Conservation (phyloP, 495 filamentous ascomycete species). For the Penicillium flavigenum region DNA sequence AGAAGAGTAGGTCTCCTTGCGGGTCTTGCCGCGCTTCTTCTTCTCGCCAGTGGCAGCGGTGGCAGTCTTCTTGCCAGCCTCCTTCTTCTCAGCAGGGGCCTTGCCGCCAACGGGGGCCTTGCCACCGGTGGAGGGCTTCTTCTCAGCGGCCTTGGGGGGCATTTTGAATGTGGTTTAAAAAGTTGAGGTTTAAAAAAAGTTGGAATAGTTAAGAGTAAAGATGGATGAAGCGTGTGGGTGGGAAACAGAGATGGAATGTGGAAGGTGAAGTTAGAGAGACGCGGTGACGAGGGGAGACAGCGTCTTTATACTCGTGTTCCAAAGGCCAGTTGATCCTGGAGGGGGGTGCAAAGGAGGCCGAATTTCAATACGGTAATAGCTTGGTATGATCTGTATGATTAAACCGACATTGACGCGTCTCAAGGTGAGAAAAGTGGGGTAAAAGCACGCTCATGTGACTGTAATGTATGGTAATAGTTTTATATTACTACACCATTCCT, state of each 20-base stretch:
- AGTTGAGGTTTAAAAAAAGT: constrained; percentile 25
- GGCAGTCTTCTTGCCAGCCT: constrained; percentile 97
- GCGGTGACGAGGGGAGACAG: constrained; percentile 46
- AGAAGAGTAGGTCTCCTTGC: constrained; percentile 99
- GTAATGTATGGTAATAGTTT: constrained; percentile 14
- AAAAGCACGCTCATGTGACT: constrained; percentile 21
- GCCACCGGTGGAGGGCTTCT: constrained; percentile 95
- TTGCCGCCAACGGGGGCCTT: constrained; percentile 91
- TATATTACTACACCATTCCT: constrained; percentile 34
- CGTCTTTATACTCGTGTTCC: constrained; percentile 53
- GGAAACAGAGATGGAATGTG: constrained; percentile 39
- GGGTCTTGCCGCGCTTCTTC: constrained; percentile 99
- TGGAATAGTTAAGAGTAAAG: constrained; percentile 32
- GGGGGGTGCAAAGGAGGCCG: constrained; percentile 41
- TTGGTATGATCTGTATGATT: constrained; percentile 55
- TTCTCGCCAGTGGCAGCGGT: constrained; percentile 88
- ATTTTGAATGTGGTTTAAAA: constrained; percentile 59
- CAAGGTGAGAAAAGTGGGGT: constrained; percentile 15
- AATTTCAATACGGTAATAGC: constrained; percentile 51
- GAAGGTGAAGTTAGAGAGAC: constrained; percentile 41
- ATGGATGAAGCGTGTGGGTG: constrained; percentile 28
- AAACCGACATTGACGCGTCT: constrained; percentile 32
- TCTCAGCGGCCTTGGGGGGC: constrained; percentile 90
- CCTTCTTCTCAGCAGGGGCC: constrained; percentile 95
- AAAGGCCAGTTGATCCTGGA: constrained; percentile 46